Base-by-base conservation (phyloP, 805 yeast genomes). In the Diddensiella santjacobensis region DNA sequence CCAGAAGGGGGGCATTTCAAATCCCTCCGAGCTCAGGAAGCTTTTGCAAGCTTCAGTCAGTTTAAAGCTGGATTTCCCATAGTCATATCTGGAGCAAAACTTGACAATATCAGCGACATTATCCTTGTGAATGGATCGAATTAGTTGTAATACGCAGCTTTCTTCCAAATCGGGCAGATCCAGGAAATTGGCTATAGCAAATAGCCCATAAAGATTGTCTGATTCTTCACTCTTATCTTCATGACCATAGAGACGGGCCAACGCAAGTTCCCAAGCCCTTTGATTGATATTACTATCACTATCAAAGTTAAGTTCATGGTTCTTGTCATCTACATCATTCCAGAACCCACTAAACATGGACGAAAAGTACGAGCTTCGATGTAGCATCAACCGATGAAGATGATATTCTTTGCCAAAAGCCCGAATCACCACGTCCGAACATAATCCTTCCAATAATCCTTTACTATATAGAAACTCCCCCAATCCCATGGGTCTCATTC, bases 31-130 rank as follows among this genome's bases (percentile, higher is more conserved):
- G 45, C 74, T 71, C 20, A 78, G 57, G 1, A 73, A 58, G 2
- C 78, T 77, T 49, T 72, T 73, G 20, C 73, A 72, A 48, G 72
- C 70, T 36, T 75, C 79, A 1, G 72, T 58, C 1, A 78, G 70
- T 23, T 71, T 56, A 23, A 69, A 73, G 48, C 74, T 71, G 1
- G 79, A 75, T 2, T 59, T 57, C 0, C 81, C 81, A 48, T 75
- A 75, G 50, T 74, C 66, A 52, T 67, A 66, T 10, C 62, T 58
- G 2, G 64, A 52, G 3, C 80, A 80, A 62, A 78, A 78, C 5
- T 50, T 53, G 15, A 77, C 58, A 43, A 65, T 59, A 13, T 61
- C 62, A 0, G 69, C 63, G 6, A 77, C 52, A 49, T 70, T 74
- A 2, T 57, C 48, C 60, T 73, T 66, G 22, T 57, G 53, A 59